Percentiles rank a stretch among this genome's conserved stretches.
Conservation (phyloP, 305 asterid species). For the Withania somnifera region DNA sequence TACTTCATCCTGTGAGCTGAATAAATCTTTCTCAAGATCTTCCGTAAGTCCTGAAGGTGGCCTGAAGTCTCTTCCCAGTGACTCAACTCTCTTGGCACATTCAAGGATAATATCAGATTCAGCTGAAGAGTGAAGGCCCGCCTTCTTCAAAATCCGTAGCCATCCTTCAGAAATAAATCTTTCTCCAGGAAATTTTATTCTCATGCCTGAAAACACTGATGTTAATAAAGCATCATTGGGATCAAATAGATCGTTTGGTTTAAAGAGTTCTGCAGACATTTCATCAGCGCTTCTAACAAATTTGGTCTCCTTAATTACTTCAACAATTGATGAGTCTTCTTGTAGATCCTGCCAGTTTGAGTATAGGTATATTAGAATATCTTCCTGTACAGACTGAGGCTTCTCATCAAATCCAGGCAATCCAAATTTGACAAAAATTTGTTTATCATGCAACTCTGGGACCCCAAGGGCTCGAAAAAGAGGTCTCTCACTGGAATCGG, state of each 20-base stretch:
- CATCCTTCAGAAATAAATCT: conserved; percentile 83
- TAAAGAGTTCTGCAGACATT: conserved; percentile 38
- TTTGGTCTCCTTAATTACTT: conserved; percentile 63
- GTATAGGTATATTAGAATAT: conserved; percentile 68
- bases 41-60: conserved; percentile 40
- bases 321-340: conserved; percentile 55
- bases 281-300: conserved; percentile 83
- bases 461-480: conserved; percentile 80
- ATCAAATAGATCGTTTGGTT: conserved; percentile 74
- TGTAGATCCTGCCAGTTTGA: conserved; percentile 81
- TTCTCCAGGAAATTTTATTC: conserved; percentile 80
- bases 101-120: conserved; percentile 84
- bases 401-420: conserved; percentile 71
- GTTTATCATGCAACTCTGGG: conserved; percentile 71
- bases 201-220: conserved; percentile 71
- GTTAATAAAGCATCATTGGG: conserved; percentile 74
- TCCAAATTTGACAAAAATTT: conserved; percentile 72
- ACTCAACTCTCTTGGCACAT: conserved; percentile 89
- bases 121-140: conserved; percentile 66
- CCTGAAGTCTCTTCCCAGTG: conserved; percentile 70
- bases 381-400: conserved; percentile 72
- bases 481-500: conserved; percentile 49
- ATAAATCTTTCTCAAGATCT: conserved; percentile 42
- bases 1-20: conserved; percentile 54
- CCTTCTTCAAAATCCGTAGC: conserved; percentile 75